Conservation (phyloP, 2,329 filamentous ascomycete genomes). For the Mycosphaerella arachidis region DNA sequence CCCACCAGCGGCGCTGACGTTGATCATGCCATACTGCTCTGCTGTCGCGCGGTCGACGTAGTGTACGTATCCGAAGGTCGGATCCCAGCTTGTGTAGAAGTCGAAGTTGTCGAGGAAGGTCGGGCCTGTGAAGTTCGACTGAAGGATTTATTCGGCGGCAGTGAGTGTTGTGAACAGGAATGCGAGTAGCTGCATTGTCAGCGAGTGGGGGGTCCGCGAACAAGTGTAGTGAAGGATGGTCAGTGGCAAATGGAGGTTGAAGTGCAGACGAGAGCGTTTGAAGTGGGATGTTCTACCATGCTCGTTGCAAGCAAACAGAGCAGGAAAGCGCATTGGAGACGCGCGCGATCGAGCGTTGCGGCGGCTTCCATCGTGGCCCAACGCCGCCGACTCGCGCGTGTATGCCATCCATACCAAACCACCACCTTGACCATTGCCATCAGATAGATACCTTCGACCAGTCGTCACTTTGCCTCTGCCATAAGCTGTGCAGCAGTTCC, state of each 20-base stretch:
- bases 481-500: too few relatives aligned
- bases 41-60: slow-evolving; percentile 39
- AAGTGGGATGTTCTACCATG: background rate
- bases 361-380: too few relatives aligned
- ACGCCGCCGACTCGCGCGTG: too few relatives aligned
- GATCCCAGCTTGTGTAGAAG: slow-evolving; percentile 32
- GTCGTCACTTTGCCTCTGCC: too few relatives aligned
- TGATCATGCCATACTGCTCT: slow-evolving; percentile 28
- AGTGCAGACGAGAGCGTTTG: background rate
- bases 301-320: background rate
- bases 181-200: slow-evolving; percentile 3
- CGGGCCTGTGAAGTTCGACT: slow-evolving; percentile 17
- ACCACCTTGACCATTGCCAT: too few relatives aligned
- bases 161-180: slow-evolving; percentile 4
- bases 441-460: too few relatives aligned
- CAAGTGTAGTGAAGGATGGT: background rate
- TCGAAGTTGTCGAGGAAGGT: slow-evolving; percentile 35
- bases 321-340: background rate
- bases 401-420: too few relatives aligned
- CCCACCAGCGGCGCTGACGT: slow-evolving; percentile 12
- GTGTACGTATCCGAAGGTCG: slow-evolving; percentile 34
- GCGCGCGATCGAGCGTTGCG: background rate
- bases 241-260: background rate
- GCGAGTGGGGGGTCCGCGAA: background rate
- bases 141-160: slow-evolving; percentile 11